Evolutionary conservation across 148 eudicot genomes (phyloP).

Genomic region (Persicaria tinctoria): DNA sequence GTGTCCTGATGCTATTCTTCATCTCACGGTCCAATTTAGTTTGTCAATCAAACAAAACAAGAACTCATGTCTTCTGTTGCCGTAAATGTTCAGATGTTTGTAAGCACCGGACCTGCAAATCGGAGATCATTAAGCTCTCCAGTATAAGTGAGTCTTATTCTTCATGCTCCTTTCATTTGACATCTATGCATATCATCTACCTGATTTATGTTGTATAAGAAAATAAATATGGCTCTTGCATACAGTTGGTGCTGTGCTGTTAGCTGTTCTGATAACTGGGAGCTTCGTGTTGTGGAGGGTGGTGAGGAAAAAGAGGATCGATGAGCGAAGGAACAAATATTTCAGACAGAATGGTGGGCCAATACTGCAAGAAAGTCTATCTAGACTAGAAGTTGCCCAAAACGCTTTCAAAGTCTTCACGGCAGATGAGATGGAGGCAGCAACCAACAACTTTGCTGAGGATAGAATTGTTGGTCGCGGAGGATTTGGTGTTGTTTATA

Average conservation of each 20-base stretch:
- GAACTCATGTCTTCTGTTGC: not conserved
- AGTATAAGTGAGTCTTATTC: constrained; percentile 12
- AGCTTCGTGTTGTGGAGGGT: not conserved
- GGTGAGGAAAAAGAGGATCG: not conserved
- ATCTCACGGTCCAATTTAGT: not conserved
- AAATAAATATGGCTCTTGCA: not conserved
- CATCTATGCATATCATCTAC: too few relatives aligned
- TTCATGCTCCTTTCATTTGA: not conserved
- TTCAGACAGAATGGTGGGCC: not conserved
- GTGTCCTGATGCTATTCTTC: not conserved
- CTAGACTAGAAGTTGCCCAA: not conserved
- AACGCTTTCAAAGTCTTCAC: constrained; percentile 15
- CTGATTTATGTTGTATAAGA: too few relatives aligned
- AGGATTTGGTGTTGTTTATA: constrained; percentile 26
- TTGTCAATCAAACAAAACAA: not conserved
- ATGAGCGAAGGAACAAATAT: not conserved
- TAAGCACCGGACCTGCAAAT: not conserved
- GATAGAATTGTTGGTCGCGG: constrained; percentile 25
- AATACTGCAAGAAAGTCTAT: not conserved
- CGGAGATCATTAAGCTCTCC: not conserved
- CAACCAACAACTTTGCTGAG: constrained; percentile 27
- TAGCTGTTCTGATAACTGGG: not conserved
- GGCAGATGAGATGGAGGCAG: constrained; percentile 18
- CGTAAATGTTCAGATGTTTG: constrained; percentile 4
- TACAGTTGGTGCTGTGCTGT: not conserved